These are phyloP conservation scores for Pyricularia pennisetigena DNA, from an alignment of 2,329 filamentous ascomycete genomes.

Conservation along the genomic window DNA sequence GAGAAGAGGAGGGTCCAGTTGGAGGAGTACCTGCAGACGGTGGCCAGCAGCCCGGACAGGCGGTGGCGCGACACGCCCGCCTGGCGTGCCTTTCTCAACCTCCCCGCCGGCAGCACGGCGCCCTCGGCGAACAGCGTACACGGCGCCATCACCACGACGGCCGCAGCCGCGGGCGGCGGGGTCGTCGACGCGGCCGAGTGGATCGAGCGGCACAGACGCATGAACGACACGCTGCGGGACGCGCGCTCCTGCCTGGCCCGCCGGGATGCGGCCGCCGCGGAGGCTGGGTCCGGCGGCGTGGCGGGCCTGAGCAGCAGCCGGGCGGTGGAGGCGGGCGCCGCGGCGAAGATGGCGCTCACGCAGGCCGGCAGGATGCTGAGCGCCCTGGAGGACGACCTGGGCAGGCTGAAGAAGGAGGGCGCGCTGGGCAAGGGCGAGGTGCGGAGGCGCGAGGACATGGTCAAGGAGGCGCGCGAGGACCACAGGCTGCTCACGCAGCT, in stretches of 20 bases:
- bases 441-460: slow-evolving; percentile 58
- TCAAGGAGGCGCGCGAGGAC: slow-evolving; percentile 62
- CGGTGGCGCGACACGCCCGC: slow-evolving; percentile 65
- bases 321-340: slow-evolving; percentile 54
- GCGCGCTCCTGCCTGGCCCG: slow-evolving; percentile 56
- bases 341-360: slow-evolving; percentile 66
- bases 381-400: slow-evolving; percentile 56
- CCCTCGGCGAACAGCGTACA: slow-evolving; percentile 12
- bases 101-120: slow-evolving; percentile 32
- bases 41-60: slow-evolving; percentile 63
- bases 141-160: slow-evolving; percentile 24
- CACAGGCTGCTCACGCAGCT: slow-evolving; percentile 67
- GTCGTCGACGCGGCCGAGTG: slow-evolving; percentile 55
- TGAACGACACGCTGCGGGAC: slow-evolving; percentile 62
- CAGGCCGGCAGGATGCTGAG: slow-evolving; percentile 55
- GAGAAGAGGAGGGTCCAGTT: slow-evolving; percentile 59
- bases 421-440: slow-evolving; percentile 66
- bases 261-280: slow-evolving; percentile 49
- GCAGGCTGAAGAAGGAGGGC: slow-evolving; percentile 40
- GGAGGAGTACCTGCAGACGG: slow-evolving; percentile 61
- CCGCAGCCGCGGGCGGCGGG: slow-evolving; percentile 23
- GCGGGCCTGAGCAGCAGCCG: slow-evolving; percentile 27
- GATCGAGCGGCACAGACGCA: slow-evolving; percentile 65
- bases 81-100: slow-evolving; percentile 65
- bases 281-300: slow-evolving; percentile 20